Conservation (phyloP, 176 grass and related monocot genomes). For the Ananas comosus region DNA sequence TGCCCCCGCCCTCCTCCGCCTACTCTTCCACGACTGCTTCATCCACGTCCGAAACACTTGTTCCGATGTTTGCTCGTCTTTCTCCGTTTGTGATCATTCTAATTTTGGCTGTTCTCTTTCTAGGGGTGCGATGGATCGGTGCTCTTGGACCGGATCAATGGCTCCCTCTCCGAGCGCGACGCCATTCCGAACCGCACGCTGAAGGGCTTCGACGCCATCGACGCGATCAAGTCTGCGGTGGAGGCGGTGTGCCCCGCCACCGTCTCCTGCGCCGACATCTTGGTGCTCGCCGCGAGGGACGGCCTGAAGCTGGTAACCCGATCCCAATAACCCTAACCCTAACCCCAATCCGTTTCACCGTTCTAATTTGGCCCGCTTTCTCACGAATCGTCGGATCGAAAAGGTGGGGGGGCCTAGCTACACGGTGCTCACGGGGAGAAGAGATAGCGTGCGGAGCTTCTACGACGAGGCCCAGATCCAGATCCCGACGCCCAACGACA, state of each 20-base stretch:
- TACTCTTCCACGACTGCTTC: slow-evolving; percentile 19
- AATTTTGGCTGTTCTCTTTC: background rate
- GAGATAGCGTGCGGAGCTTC: slow-evolving; percentile 28
- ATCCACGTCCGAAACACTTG: background rate
- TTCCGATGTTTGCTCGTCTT: background rate
- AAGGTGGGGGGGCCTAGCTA: slow-evolving; percentile 27
- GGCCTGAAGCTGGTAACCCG: slow-evolving; percentile 27
- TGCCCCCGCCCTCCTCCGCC: background rate
- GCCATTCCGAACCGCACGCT: slow-evolving; percentile 36
- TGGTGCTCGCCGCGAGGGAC: slow-evolving; percentile 38
- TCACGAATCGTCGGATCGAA: background rate
- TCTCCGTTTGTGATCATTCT: background rate
- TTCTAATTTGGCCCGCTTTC: background rate
- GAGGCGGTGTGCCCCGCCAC: slow-evolving; percentile 33
- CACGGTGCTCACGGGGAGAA: slow-evolving; percentile 42
- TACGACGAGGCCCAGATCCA: slow-evolving; percentile 11
- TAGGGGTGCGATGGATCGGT: slow-evolving; percentile 62
- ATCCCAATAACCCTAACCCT: background rate
- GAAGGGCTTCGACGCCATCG: slow-evolving; percentile 32
- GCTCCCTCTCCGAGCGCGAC: slow-evolving; percentile 32
- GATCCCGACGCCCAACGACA: slow-evolving; percentile 37
- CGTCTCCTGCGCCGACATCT: slow-evolving; percentile 52
- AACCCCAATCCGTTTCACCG: no score
- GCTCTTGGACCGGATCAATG: slow-evolving; percentile 23
- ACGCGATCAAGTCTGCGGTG: slow-evolving; percentile 32